phyloP scores from a whole-genome alignment of 78 protist genomes.

The Tieghemostelium lacteum region DNA sequence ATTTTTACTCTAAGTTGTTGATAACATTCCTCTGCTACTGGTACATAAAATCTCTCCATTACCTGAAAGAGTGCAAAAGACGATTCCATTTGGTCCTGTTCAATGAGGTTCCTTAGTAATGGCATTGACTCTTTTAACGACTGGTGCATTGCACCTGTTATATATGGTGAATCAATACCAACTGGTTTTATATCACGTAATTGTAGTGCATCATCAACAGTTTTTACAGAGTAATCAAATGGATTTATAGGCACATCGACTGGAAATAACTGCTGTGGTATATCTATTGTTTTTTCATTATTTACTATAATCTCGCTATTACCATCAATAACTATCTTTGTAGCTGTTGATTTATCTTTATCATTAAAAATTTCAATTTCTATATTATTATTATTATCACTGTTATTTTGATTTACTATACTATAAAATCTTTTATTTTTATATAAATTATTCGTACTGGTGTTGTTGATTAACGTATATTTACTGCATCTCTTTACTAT shows the following conservation, averaged over 20 bases:
- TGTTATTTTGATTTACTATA: neutral
- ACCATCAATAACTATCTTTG: neutral
- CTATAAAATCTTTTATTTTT: too few relatives aligned
- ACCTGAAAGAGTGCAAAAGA: slow-evolving; percentile 73
- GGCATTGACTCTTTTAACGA: slow-evolving; percentile 46
- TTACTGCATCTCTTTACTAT: too few relatives aligned
- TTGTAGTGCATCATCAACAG: slow-evolving; percentile 57
- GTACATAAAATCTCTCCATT: slow-evolving; percentile 73
- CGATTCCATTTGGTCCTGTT: slow-evolving; percentile 9
- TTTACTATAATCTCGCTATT: neutral
- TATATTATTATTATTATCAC: neutral
- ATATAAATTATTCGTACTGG: too few relatives aligned
- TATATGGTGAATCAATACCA: slow-evolving; percentile 32
- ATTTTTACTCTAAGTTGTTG: slow-evolving; percentile 13
- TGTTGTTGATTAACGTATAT: too few relatives aligned
- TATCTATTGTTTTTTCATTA: neutral
- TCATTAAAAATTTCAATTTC: too few relatives aligned
- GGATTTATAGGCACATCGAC: slow-evolving; percentile 80
- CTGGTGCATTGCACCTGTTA: slow-evolving; percentile 49
- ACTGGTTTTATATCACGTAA: slow-evolving; percentile 37
- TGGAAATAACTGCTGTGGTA: too few relatives aligned
- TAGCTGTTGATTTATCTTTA: neutral
- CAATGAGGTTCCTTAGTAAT: neutral
- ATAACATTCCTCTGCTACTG: slow-evolving; percentile 32
- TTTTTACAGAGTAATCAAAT: slow-evolving; percentile 45